Base-by-base conservation (phyloP, 148 eudicot species). In the Bassia scoparia region DNA sequence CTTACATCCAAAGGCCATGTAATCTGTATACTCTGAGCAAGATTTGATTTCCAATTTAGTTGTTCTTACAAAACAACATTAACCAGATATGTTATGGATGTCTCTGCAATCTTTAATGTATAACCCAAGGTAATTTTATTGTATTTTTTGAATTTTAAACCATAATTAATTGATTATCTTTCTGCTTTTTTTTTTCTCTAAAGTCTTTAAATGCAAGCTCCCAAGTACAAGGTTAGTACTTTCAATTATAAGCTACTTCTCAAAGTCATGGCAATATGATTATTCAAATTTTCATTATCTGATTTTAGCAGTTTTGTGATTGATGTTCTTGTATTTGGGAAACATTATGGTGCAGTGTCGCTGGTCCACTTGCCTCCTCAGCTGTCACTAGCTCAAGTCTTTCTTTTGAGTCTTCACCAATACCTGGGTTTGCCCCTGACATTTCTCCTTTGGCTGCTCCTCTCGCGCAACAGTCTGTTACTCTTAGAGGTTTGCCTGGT, bases 141-240 rank as follows among this genome's bases (percentile, higher is more conserved):
- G 4, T 13, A 7, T 17, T 29, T 20, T 63, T 63, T 21, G 35
- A 7, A 38, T 35, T 17, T 37, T 61, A 61, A 21, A 30, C 20
- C 44, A 24, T 4, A 2, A 13, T 48, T 48, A 13, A 37, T 2
- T 1, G 30, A 59, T 44, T 27, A 15, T 23, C 23, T 7, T 4
- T 27, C n/a, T 69, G 20, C 11, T 61, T 37, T 0, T 0, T 27
- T 43, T 24, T 23, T 16, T 61, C 60, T 41, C 18, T 44, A 33
- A 4, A 93, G 97, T 72, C 96, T 74, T 68, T 93, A 64, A 93
- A 89, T 90, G 96, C 93, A 79, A 84, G 85, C 44, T 90, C 98
- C 44, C 89, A 96, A 70, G 84, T 62, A 53, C 89, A 73, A 86
- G 98, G 98, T 93, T 70, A 73, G 63, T 63, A 46, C 66, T 33